Conservation (phyloP, 2,329 filamentous ascomycete species). For the Pyricularia sp. region DNA sequence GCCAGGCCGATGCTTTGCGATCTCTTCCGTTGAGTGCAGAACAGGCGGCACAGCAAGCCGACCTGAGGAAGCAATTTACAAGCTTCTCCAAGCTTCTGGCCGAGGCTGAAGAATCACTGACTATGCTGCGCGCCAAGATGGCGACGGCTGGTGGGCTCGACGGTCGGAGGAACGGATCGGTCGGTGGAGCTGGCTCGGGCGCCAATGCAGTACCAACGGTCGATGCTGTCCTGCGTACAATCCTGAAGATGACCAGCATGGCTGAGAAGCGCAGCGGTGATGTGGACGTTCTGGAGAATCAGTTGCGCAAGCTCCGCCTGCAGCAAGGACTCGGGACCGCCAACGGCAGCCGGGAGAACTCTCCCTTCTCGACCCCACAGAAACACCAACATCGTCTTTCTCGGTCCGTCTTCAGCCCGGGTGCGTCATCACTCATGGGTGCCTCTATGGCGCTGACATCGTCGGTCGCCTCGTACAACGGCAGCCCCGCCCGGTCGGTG, state of each 20-base stretch:
- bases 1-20: conserved; percentile 48
- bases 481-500: conserved; percentile 16
- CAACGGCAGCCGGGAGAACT: conserved; percentile 26
- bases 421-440: conserved; percentile 19
- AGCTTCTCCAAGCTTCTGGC: conserved; percentile 61
- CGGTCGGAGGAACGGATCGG: neutral
- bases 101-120: conserved; percentile 68
- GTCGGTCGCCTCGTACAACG: conserved; percentile 23
- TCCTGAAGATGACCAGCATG: conserved; percentile 84
- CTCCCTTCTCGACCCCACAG: conserved; percentile 29
- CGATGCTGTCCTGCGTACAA: conserved; percentile 83
- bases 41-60: conserved; percentile 69
- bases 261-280: conserved; percentile 84
- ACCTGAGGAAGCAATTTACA: conserved; percentile 64
- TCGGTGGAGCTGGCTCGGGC: neutral
- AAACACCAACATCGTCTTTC: conserved; percentile 23
- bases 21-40: conserved; percentile 71
- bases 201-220: conserved; percentile 58
- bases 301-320: conserved; percentile 63
- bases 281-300: conserved; percentile 77
- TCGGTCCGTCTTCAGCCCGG: conserved; percentile 17
- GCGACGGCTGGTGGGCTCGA: conserved; percentile 39
- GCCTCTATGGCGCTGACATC: conserved; percentile 19
- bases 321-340: conserved; percentile 27
- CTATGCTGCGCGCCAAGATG: conserved; percentile 66